Percentiles rank a stretch among this genome's conserved stretches.
phyloP scores from a whole-genome alignment of 176 grass and related monocot genomes.

The maize (Zea mays) region DNA sequence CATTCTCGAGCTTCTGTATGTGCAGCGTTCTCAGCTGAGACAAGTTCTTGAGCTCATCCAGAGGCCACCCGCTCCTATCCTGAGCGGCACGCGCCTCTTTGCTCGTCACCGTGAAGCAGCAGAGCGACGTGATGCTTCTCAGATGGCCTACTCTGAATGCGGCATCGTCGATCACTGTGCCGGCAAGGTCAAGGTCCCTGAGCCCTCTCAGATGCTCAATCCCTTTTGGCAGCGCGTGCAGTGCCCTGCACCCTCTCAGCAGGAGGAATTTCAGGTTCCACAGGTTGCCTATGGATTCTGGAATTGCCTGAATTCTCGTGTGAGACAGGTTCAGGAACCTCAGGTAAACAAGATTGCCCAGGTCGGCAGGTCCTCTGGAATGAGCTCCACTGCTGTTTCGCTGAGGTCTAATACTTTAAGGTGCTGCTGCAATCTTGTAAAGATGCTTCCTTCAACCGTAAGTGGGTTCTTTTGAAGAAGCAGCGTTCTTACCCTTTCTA shows the following conservation, averaged over 20 bases:
- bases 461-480: slow-evolving; percentile 66
- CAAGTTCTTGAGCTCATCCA: slow-evolving; percentile 64
- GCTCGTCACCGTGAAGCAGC: slow-evolving; percentile 43
- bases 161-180: slow-evolving; percentile 38
- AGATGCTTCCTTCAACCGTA: slow-evolving; percentile 32
- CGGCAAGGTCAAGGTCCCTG: slow-evolving; percentile 64
- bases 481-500: slow-evolving; percentile 54
- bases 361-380: slow-evolving; percentile 60
- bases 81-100: slow-evolving; percentile 14
- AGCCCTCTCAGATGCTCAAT: slow-evolving; percentile 60
- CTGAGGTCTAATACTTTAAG: slow-evolving; percentile 66
- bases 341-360: slow-evolving; percentile 60
- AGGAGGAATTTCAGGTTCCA: slow-evolving; percentile 66
- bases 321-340: slow-evolving; percentile 68
- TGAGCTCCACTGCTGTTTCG: slow-evolving; percentile 45
- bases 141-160: slow-evolving; percentile 66
- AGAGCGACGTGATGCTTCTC: slow-evolving; percentile 52
- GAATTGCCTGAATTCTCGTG: slow-evolving; percentile 60
- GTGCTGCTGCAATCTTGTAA: slow-evolving; percentile 44
- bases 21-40: slow-evolving; percentile 57
- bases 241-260: slow-evolving; percentile 57
- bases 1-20: slow-evolving; percentile 62
- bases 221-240: slow-evolving; percentile 60
- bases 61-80: slow-evolving; percentile 46
- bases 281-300: slow-evolving; percentile 51